Evolutionary conservation across 306 rosid species (phyloP), one percentile per base, ranked within the genome.

Genomic region (Cucurbita moschata): DNA sequence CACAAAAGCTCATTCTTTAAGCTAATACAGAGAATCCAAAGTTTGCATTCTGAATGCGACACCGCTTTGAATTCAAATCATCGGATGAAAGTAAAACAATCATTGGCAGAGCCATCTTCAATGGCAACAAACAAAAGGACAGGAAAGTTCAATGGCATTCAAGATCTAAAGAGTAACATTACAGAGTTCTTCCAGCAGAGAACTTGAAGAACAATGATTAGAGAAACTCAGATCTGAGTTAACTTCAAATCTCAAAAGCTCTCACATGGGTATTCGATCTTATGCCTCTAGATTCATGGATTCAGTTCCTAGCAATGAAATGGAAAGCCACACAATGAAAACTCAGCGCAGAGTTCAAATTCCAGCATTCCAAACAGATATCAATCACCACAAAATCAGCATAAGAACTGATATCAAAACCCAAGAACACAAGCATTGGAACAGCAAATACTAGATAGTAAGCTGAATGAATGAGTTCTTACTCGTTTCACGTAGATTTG

Each of bases 211-310:
- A 77, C 54, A 68, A 54, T 58, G 50, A 57, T 37, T 16, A 60
- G 35, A 18, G 19, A 37, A 51, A 50, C 77, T 87, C 88, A 89
- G 96, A 92, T 92, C 93, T 85, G 90, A 77, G 96, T 47, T 40
- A 78, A 81, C 77, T 73, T 76, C 82, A 81, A 82, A 79, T 81
- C 86, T 82, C 77, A 65, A 58, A 61, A 77, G 76, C 46, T 68
- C 64, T 60, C 72, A 63, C 77, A 42, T 35, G 73, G 79, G 71
- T 75, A 86, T 79, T 85, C 84, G 80, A 23, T 77, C 71, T 74
- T 64, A 39, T 23, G 56, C 79, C 76, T 76, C 74, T 74, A 79
- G 77, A 82, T 79, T 82, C 79, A 81, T 65, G 73, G 72, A 85
- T 83, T 82, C 80, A 76, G 76, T 63, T 75, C 75, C 77, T 44